Evolutionary conservation across 2,329 filamentous ascomycete genomes (phyloP).

Genomic region (Orbilia brochopaga): DNA sequence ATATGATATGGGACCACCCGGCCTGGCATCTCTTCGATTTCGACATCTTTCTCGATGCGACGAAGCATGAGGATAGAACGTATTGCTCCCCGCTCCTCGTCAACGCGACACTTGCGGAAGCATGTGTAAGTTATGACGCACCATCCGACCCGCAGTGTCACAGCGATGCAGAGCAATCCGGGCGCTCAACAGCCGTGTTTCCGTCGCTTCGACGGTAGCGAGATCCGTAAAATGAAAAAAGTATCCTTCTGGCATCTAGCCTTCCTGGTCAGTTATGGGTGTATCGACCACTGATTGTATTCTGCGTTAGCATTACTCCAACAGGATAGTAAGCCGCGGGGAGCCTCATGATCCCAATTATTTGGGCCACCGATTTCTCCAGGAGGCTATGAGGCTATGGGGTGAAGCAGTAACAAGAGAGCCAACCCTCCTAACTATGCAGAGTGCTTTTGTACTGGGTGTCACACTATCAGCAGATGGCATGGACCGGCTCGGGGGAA

Average conservation of each 20-base stretch:
- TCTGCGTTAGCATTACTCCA: conserved; percentile 33
- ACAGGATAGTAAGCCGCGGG: conserved; percentile 32
- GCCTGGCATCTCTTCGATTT: conserved; percentile 46
- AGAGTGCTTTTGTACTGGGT: conserved; percentile 33
- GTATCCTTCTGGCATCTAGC: conserved; percentile 13
- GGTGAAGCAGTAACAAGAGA: conserved; percentile 18
- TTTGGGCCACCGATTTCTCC: conserved; percentile 37
- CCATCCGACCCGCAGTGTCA: conserved; percentile 25
- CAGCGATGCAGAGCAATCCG: conserved; percentile 6
- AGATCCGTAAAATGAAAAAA: conserved; percentile 27
- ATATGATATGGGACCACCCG: conserved; percentile 47
- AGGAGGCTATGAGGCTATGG: conserved; percentile 46
- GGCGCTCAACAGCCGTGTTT: neutral
- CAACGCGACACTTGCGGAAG: conserved; percentile 46
- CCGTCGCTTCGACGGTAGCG: conserved; percentile 23
- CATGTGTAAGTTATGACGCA: conserved; percentile 47
- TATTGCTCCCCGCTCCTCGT: conserved; percentile 47
- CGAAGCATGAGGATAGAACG: conserved; percentile 32
- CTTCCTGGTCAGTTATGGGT: neutral
- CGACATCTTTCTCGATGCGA: conserved; percentile 45
- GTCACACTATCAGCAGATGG: conserved; percentile 35
- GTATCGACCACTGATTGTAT: conserved; percentile 1
- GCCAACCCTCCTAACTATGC: conserved; percentile 33
- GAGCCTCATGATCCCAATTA: conserved; percentile 45
- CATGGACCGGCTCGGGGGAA: conserved; percentile 37